A percentile compares a stretch with the other conserved stretches of the same genome.
Evolutionary conservation across 768 basidiomycete genomes (phyloP).

Genomic region (Exidia glandulosa): DNA sequence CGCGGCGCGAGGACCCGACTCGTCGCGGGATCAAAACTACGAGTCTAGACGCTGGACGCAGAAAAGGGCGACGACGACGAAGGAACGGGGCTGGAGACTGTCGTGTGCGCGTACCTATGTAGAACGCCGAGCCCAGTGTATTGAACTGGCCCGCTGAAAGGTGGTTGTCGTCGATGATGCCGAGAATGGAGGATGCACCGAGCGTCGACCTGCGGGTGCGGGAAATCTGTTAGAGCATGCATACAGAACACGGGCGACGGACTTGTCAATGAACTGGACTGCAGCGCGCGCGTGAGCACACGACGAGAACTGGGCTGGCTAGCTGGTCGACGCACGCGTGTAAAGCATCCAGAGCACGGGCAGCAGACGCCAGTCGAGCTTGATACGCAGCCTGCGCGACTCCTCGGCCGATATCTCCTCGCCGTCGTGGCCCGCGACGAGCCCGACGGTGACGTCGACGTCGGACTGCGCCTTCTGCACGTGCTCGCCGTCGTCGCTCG

Average conservation of each 20-base stretch:
- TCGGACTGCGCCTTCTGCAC: not conserved
- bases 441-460: slow-evolving; percentile 9
- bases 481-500: not conserved
- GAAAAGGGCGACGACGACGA: no score
- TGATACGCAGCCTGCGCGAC: slow-evolving; percentile 1
- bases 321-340: slow-evolving; percentile 3
- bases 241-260: not conserved
- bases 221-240: not conserved
- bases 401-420: slow-evolving; percentile 2
- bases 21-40: not conserved
- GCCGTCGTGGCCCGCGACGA: slow-evolving; percentile 7
- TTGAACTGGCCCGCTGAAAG: slow-evolving; percentile 11
- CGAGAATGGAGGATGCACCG: slow-evolving; percentile 9
- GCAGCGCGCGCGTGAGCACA: not conserved
- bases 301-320: not conserved
- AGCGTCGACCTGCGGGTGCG: slow-evolving; percentile 8
- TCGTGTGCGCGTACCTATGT: slow-evolving; percentile 5
- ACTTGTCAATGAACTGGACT: slow-evolving; percentile 15
- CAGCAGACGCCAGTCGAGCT: slow-evolving; percentile 8
- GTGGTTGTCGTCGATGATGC: slow-evolving; percentile 9
- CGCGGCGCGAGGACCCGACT: no score
- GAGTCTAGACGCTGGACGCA: no score
- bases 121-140: slow-evolving; percentile 7
- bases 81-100: not conserved
- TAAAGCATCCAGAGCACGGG: slow-evolving; percentile 11